Evolutionary conservation across 768 basidiomycete genomes (phyloP), one percentile per base, ranked within the genome.

Genomic region (Suillus brevipes): DNA sequence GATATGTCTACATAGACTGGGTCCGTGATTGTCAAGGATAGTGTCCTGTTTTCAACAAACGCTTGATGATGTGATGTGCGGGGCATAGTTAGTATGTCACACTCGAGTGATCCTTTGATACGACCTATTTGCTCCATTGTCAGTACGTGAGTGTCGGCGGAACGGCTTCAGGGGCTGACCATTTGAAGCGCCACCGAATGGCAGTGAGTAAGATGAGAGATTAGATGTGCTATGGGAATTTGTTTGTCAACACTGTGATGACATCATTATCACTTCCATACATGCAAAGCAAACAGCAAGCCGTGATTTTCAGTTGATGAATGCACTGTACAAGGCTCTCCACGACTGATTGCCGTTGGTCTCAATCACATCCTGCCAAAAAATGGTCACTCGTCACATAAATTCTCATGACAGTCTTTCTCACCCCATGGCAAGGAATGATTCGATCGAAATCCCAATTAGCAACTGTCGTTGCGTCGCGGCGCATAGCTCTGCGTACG

Each of bases 381-480:
- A 12, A 16, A 59, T 10, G 34, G 16, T 61, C 43, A 47, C 47
- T 58, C 34, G 64, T 65, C 16, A 69, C 65, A 34, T 23, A 25
- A 18, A 37, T 43, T 58, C 14, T 42, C 40, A 10, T 56, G 25
- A 52, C 37, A 50, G 28, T 34, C 36, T 43, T 42, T 69, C 81
- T 65, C 62, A 83, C 84, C 34, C 83, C 84, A 73, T 92, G 90
- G 67, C 90, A 92, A 64, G 89, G 89, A 52, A 91, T 91, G 67
- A 91, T 88, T 52, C 87, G 79, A 6, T 88, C 82, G 71, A 91
- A 91, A 68, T 89, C 86, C 93, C 93, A 94, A 0, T 75, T 80
- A 1, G 84, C 81, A 3, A 94, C 91, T 1, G 81, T 86, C 69
- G 81, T 84, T 6, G 84, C 87, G 67, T 90, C 87, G 25, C 84